Conservation (phyloP, 805 yeast species). For the Tanozyma kutaoensis region DNA sequence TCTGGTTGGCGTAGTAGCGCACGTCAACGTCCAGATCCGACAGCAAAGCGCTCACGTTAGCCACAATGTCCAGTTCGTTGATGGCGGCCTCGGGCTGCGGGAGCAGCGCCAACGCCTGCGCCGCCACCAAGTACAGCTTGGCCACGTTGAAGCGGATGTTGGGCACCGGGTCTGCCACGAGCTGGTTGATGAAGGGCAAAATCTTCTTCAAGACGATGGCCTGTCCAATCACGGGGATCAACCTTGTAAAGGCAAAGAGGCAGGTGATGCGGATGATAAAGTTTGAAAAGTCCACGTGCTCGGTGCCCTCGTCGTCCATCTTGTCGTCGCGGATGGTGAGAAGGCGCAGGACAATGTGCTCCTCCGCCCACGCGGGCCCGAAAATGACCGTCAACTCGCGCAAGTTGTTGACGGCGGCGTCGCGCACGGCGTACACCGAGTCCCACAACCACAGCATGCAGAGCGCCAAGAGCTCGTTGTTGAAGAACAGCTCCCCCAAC, state of each 20-base stretch:
- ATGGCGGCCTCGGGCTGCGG: conserved; percentile 8
- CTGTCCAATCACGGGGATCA: conserved; percentile 57
- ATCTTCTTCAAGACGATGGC: conserved; percentile 48
- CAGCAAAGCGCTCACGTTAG: conserved; percentile 50
- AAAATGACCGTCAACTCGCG: conserved; percentile 71
- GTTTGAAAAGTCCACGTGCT: conserved; percentile 42
- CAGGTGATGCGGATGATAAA: conserved; percentile 90
- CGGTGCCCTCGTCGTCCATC: conserved; percentile 9
- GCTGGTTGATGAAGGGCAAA: conserved; percentile 65
- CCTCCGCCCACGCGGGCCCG: conserved; percentile 89
- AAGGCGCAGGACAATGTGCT: conserved; percentile 68
- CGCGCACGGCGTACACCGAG: conserved; percentile 89
- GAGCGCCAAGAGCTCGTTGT: conserved; percentile 77
- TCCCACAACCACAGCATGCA: conserved; percentile 99
- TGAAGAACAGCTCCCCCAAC: conserved; percentile 85
- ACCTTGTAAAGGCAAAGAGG: conserved; percentile 72
- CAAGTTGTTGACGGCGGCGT: conserved; percentile 84
- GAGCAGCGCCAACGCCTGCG: conserved; percentile 30
- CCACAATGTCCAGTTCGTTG: conserved; percentile 35
- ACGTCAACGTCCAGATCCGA: conserved; percentile 83
- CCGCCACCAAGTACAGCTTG: conserved; percentile 55
- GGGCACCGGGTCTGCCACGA: conserved; percentile 77
- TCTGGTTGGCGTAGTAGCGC: conserved; percentile 66
- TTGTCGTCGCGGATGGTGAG: conserved; percentile 20
- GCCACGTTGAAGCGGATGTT: conserved; percentile 94